Base-by-base conservation (phyloP, 2,329 filamentous ascomycete genomes). In the Pyricularia pennisetigena region DNA sequence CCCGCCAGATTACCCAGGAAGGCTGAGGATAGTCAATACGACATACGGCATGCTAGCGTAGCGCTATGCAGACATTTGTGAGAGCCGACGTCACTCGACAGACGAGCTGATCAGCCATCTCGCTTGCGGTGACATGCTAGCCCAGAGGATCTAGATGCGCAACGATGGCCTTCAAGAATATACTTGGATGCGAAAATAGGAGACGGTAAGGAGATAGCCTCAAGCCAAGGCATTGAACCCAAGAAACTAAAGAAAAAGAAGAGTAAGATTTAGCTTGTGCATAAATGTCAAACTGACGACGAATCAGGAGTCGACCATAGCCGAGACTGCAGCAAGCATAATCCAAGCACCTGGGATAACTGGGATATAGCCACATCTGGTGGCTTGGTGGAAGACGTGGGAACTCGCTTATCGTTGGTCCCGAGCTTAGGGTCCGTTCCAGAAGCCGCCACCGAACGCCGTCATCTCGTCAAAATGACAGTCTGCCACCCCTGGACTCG, bases 401-500 rank as follows among this genome's bases (percentile, higher is more conserved):
- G 16, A 5, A 16, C 24, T 62, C 59, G 59, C 59, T 29, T 62
- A 62, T 62, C 59, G 59, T 62, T 28, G 59, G 24, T 29, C 59
- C 26, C 12, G 29, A 28, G 26, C 12, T 61, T 62, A 9, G 59
- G 59, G 26, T 28, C 59, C 59, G 59, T 62, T 62, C 59, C 59
- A 62, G 59, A 62, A 62, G 59, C 59, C 59, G 59, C 59, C 59
- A 62, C 59, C 16, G 59, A 62, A 62, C 59, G 59, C 59, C 59
- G 59, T 26, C 59, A 62, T 62, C 24, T 26, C 59, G 14, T 62
- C 59, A 29, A 62, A 7, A 14, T 62, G 24, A 62, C 59, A 62
- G 59, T 49, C 41, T 26, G 26, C 14, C 59, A 62, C 24, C 59
- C 24, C 59, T 62, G 14, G 24, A 16, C 59, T 28, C 59, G 26